Base-by-base conservation (phyloP, 768 basidiomycete genomes). In the Dacryopinax primogenitus region DNA sequence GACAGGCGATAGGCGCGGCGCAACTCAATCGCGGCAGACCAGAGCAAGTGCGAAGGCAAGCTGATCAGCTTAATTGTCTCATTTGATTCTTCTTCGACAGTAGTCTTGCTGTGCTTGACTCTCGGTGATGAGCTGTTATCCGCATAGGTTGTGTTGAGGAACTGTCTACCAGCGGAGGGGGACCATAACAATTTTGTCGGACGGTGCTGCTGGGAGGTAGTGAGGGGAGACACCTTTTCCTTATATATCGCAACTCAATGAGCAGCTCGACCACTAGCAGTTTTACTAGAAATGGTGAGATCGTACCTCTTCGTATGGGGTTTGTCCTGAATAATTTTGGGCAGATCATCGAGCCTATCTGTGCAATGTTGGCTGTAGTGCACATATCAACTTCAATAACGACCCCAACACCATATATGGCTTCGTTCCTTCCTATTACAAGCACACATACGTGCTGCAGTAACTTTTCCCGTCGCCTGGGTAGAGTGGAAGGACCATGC, bases 321-420 rank as follows among this genome's bases (percentile, higher is more conserved):
- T 2, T 58, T 4, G 4, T 30, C 32, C 26, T 58, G 13, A 7
- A 4, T 30, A 58, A 30, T 18, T 39, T 30, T 15, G 67, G 68
- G 68, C 67, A 41, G 36, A 63, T 16, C 15, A 68, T 36, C 35
- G 44, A 62, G 28, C 58, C 64, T 15, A 67, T 67, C 61, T 23
- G 61, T 12, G 61, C 61, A 16, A 63, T 64, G 0, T 33, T 58
- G 11, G 68, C 23, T 21, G 35, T 3, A 68, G 67, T 37, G 66
- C 68, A 11, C 35, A 41, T 34, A 33, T 65, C 30, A 37, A 67
- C 16, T 28, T 67, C 28, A 65, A 61, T 36, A 66, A 68, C 41
- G 68, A 68, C 61, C 68, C 64, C 36, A 66, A 68, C 63, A 64
- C 64, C 32, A 67, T 67, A 16, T 61, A 68, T 34, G 68, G 68